Evolutionary conservation across 108 stramenopile genomes (phyloP), one percentile per base, ranked within the genome.

Genomic region (Skeletonema costatum): DNA sequence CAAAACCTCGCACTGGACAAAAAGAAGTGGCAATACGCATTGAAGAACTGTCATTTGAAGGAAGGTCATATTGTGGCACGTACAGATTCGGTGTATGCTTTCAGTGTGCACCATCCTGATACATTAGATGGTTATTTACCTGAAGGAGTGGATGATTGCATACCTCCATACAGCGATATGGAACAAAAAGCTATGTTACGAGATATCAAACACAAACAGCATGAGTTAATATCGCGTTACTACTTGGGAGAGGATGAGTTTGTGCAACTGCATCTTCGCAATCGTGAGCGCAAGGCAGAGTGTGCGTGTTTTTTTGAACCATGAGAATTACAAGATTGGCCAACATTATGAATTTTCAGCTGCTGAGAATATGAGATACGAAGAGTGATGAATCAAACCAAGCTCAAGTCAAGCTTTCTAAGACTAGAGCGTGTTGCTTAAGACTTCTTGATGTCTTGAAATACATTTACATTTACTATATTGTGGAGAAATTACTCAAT

Each of bases 21-120:
- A 4, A 11, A 16, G 32, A 74, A 74, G 30, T 74, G 73, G 73
- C 35, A 50, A 10, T 74, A 66, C 66, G 65, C 65, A 2, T 66
- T 74, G 64, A 44, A 65, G 31, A 66, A 74, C 50, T 74, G 73
- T 35, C 46, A 51, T 74, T 33, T 74, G 73, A 66, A 74, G 19
- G 46, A 66, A 66, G 73, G 73, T 51, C 73, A 74, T 39, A 74
- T 74, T 50, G 73, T 74, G 5, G 65, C 64, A 2, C 42, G 73
- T 46, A 74, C 64, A 48, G 73, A 74, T 50, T 65, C 73, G 7
- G 46, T 74, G 21, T 74, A 74, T 50, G 64, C 73, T 16, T 66
- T 66, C 31, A 66, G 36, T 74, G 73, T 74, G 3, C 73, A 74
- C 53, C 64, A 66, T 32, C 73, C 73, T 17, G 64, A 65, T 50